phyloP scores from a whole-genome alignment of 164 flowering plant genomes.

The Chloranthus sessilifolius region DNA sequence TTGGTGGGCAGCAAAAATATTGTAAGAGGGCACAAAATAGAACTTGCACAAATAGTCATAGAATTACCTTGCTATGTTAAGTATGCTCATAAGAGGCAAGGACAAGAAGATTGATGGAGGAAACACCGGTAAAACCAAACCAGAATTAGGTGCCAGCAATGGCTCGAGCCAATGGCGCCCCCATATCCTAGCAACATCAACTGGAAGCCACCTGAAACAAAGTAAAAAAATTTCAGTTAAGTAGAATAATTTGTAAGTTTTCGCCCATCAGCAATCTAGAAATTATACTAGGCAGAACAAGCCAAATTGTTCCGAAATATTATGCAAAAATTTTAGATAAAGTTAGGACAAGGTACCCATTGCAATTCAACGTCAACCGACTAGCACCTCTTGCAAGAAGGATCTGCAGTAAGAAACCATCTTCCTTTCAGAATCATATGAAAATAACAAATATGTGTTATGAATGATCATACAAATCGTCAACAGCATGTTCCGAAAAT shows the following conservation, averaged over 20 bases:
- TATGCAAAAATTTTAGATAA: too few relatives aligned
- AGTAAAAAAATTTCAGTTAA: conserved; percentile 1
- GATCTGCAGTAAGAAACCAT: conserved; percentile 40
- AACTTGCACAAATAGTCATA: not conserved
- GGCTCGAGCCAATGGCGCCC: conserved; percentile 97
- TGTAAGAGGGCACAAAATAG: not conserved
- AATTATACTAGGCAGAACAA: not conserved
- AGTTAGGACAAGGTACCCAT: conserved; percentile 53
- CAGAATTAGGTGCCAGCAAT: conserved; percentile 68
- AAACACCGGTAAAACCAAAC: conserved; percentile 47
- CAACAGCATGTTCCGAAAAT: too few relatives aligned
- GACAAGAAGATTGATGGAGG: conserved; percentile 73
- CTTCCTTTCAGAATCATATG: conserved; percentile 1
- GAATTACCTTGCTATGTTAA: conserved; percentile 84
- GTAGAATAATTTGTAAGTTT: not conserved
- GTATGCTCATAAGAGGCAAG: conserved; percentile 80
- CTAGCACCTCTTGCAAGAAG: conserved; percentile 91
- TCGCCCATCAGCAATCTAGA: not conserved
- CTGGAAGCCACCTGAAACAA: conserved; percentile 80
- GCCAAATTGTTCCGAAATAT: too few relatives aligned
- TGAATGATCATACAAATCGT: too few relatives aligned
- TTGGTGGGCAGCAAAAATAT: too few relatives aligned
- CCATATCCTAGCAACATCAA: conserved; percentile 93
- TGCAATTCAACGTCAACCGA: conserved; percentile 75
- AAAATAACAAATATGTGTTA: too few relatives aligned